phyloP scores from a whole-genome alignment of 1,284 basidiomycete genomes.

The Ceratobasidium sp. region DNA sequence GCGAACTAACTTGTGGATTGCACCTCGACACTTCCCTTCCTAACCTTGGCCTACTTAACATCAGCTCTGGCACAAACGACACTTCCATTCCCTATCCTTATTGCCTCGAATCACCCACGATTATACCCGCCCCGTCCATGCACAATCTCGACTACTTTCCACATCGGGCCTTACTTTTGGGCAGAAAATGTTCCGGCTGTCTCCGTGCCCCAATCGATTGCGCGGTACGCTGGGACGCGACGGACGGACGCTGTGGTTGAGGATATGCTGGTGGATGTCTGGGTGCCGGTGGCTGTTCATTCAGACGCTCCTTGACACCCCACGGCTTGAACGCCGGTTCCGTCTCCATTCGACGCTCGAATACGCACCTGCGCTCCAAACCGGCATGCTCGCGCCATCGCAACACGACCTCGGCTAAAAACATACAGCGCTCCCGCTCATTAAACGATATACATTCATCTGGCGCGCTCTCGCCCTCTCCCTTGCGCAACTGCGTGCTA shows the following conservation, averaged over 20 bases:
- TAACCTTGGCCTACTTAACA: constrained; percentile 5
- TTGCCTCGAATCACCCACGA: constrained; percentile 6
- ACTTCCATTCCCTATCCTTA: background rate
- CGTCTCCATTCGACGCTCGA: constrained; percentile 8
- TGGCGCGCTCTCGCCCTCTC: constrained; percentile 1
- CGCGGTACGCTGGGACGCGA: too few species aligned
- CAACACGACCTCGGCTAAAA: constrained; percentile 5
- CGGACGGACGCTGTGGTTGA: too few species aligned
- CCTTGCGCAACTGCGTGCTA: background rate
- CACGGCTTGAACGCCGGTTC: too few species aligned
- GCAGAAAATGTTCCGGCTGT: constrained; percentile 8
- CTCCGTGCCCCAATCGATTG: background rate
- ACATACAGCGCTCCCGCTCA: constrained; percentile 19
- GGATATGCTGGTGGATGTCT: too few species aligned
- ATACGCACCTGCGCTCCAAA: constrained; percentile 32
- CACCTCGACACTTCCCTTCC: constrained; percentile 46
- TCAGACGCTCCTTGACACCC: too few species aligned
- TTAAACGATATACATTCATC: constrained; percentile 27
- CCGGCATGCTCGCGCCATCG: constrained; percentile 1
- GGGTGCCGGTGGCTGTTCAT: too few species aligned
- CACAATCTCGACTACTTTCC: constrained; percentile 26
- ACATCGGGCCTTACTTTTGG: constrained; percentile 6
- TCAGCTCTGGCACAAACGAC: background rate
- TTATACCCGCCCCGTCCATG: constrained; percentile 4
- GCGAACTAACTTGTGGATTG: too few species aligned